A percentile compares a stretch with the other conserved stretches of the same genome.
Evolutionary conservation across 108 stramenopile species (phyloP).

Genomic region (Pseudonitzschia delicatissima): DNA sequence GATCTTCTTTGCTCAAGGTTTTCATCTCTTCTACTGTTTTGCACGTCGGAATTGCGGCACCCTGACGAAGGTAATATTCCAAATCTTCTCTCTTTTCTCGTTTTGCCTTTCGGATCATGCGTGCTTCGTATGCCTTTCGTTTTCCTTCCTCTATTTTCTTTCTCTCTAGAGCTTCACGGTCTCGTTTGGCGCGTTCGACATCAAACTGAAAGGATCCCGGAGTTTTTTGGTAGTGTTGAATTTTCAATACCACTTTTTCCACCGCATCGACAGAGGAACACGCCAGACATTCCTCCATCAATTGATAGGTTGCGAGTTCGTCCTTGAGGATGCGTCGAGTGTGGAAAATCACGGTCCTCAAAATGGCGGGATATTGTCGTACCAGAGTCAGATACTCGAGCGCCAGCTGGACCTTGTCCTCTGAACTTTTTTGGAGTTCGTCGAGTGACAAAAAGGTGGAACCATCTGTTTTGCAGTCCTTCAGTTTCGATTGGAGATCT

Average conservation of each 20-base stretch:
- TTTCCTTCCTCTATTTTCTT: conserved; percentile 79
- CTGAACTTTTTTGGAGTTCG: conserved; percentile 43
- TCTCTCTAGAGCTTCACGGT: conserved; percentile 65
- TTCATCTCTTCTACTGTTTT: conserved; percentile 50
- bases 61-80: conserved; percentile 76
- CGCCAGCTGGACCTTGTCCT: conserved; percentile 49
- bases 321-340: conserved; percentile 78
- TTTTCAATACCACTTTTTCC: conserved; percentile 48
- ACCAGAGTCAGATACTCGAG: conserved; percentile 77
- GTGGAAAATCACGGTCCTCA: conserved; percentile 87
- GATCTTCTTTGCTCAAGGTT: conserved; percentile 42
- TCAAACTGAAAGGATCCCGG: conserved; percentile 77
- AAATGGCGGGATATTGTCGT: conserved; percentile 63
- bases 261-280: conserved; percentile 55
- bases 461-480: neutral
- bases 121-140: conserved; percentile 81
- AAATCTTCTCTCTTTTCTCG: conserved; percentile 71
- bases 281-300: conserved; percentile 84
- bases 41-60: conserved; percentile 69
- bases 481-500: conserved; percentile 36
- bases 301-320: conserved; percentile 66
- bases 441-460: conserved; percentile 19
- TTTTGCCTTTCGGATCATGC: conserved; percentile 95
- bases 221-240: conserved; percentile 47
- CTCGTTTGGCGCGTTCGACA: conserved; percentile 57